Evolutionary conservation across 78 protist genomes (phyloP), one percentile per base, ranked within the genome.

Genomic region (Tieghemostelium lacteum): DNA sequence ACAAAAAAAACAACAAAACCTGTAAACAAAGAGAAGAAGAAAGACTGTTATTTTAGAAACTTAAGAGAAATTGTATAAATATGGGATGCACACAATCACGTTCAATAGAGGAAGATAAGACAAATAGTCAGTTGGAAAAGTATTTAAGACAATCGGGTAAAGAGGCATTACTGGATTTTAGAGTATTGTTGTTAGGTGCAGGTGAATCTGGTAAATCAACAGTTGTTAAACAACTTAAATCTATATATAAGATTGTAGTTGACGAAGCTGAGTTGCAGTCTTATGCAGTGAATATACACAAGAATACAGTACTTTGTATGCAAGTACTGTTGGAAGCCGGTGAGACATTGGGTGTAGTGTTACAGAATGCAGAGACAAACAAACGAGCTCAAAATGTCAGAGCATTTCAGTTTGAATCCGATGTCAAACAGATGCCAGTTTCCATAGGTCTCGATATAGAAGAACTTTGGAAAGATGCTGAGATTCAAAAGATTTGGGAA

Each of bases 191-290:
- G 16, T 83, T 83, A 36, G 95, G 95, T 34, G 95, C 95, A 19
- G 95, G 95, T 57, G 95, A 92, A 60, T 66, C 85, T 42, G 95
- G 95, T 20, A 92, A 92, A 63, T 73, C 87, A 50, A 92, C 95
- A 16, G 89, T 92, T 22, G 95, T 92, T 22, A 92, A 92, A 52
- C 95, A 92, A 72, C 62, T 92, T 29, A 76, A 83, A 60, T 72
- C 83, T 24, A 92, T 92, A 31, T 78, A 92, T 86, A 91, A 78
- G 72, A 49, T 91, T 22, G 70, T 52, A 70, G 86, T 91, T 17
- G 94, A 91, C 24, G 87, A 91, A 28, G 85, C 72, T 3, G 94
- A 91, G 31, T 33, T 91, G 37, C 75, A 91, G 28, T 77, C 83
- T 26, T 91, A 91, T 73, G 86, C 85, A 17, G 75, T 60, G 10